phyloP scores from a whole-genome alignment of 352 stramenopile species.

The Phytophthora pseudosyringae region DNA sequence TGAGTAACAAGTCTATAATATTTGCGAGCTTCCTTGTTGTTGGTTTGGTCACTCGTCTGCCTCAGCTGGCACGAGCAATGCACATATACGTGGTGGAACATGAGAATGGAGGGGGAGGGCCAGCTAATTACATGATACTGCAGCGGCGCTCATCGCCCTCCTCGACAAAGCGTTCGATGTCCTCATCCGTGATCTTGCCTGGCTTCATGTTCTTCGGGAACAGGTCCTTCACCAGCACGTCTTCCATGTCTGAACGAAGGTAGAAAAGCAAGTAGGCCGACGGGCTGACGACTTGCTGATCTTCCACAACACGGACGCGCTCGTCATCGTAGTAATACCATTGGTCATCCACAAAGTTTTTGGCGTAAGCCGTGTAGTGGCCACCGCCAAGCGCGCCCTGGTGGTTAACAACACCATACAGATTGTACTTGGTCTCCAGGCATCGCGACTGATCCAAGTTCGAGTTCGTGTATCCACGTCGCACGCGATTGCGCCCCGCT shows the following conservation, averaged over 20 bases:
- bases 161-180: slow-evolving; percentile 90
- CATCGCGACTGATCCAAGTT: slow-evolving; percentile 89
- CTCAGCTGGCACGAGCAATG: slow-evolving; percentile 9
- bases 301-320: slow-evolving; percentile 85
- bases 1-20: slow-evolving; percentile 48
- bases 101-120: not conserved
- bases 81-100: slow-evolving; percentile 21
- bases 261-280: slow-evolving; percentile 95
- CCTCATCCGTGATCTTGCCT: slow-evolving; percentile 88
- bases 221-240: slow-evolving; percentile 80
- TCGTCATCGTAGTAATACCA: slow-evolving; percentile 93
- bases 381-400: slow-evolving; percentile 86
- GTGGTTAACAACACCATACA: slow-evolving; percentile 91
- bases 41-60: slow-evolving; percentile 26
- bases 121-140: slow-evolving; percentile 77
- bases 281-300: slow-evolving; percentile 83
- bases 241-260: slow-evolving; percentile 89
- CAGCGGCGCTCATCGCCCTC: slow-evolving; percentile 83
- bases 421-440: slow-evolving; percentile 88
- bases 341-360: slow-evolving; percentile 89
- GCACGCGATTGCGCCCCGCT: slow-evolving; percentile 68
- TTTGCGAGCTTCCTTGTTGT: slow-evolving; percentile 38
- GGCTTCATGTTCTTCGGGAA: slow-evolving; percentile 88
- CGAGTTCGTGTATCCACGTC: slow-evolving; percentile 88
- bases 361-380: slow-evolving; percentile 90